Evolutionary conservation across 257 asterid species (phyloP), one percentile per base, ranked within the genome.

Genomic region (Nicotiana tabacum): DNA sequence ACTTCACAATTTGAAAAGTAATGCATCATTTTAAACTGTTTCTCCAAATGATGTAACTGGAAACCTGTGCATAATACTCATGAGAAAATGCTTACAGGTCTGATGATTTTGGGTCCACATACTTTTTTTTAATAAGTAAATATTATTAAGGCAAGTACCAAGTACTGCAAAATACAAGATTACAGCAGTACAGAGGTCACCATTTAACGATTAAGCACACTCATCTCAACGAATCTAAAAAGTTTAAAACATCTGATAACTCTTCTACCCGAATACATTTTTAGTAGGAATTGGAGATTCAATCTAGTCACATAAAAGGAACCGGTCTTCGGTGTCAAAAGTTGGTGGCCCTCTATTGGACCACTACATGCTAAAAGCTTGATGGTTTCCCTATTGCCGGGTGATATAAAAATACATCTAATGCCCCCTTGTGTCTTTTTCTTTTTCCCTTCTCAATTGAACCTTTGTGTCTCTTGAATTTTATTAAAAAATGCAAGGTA

Each of bases 61-160:
- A 46, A 24, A 46, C 17, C 13, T 24, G 61, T 3, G 3, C 24
- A 6, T 12, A 72, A 46, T 46, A 46, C 39, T 24, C 61, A 24
- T 72, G 79, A 46, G 12, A 12, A 72, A 72, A 46, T 46, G 79
- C 79, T 72, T 72, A 46, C 15, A 72, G 79, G 79, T 72, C 1
- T 72, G 24, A 16, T 12, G 35, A 72, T 24, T 60, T 6, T 24
- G 7, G 39, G 39, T 24, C 37, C 11, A 43, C 48, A 43, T 7
- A 43, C 48, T 8, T 43, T 43, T 39, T 43, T 43, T 43, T 7
- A 39, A 43, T 43, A 43, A 43, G 11, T 43, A 43, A 43, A 43
- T 43, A 8, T 8, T 43, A 43, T 43, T 43, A 43, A 43, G 48
- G 11, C 11, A 43, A 43, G 48, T 43, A 43, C 48, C 48, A 43